These are phyloP conservation scores for Patellaria atrata DNA, from an alignment of 495 filamentous ascomycete genomes.

Conservation along the genomic window DNA sequence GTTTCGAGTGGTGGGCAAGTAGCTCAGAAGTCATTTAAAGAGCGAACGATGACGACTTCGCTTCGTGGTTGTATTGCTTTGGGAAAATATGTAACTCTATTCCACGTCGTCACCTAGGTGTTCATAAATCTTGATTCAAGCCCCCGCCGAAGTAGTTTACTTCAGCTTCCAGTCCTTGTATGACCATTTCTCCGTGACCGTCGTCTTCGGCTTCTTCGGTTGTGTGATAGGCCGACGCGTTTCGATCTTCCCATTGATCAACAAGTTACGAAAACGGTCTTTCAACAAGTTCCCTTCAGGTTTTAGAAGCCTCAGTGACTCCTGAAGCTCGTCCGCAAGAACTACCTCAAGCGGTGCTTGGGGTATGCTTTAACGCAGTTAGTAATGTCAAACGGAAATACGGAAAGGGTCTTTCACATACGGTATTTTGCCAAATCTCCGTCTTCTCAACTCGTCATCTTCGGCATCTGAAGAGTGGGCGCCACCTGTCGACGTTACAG, in stretches of 20 bases:
- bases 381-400: not conserved
- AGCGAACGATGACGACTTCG: too few species aligned
- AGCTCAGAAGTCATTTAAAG: too few species aligned
- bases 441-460: conserved; percentile 49
- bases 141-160: too few species aligned
- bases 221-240: conserved; percentile 59
- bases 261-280: conserved; percentile 77
- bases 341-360: conserved; percentile 75
- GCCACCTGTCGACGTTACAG: conserved; percentile 26
- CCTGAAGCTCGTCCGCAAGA: conserved; percentile 82
- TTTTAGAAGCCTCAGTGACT: conserved; percentile 75
- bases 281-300: conserved; percentile 88
- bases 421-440: conserved; percentile 58
- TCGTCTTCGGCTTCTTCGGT: conserved; percentile 61
- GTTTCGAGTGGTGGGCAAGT: too few species aligned
- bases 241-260: conserved; percentile 82
- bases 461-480: conserved; percentile 36
- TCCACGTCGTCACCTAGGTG: too few species aligned
- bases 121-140: too few species aligned
- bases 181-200: conserved; percentile 85
- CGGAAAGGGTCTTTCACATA: conserved; percentile 26
- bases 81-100: too few species aligned
- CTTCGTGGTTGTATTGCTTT: too few species aligned
- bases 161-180: conserved; percentile 77
- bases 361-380: conserved; percentile 38